These are phyloP conservation scores for Xerocomus potaroensis DNA, from an alignment of 768 basidiomycete species.

Conservation along the genomic window DNA sequence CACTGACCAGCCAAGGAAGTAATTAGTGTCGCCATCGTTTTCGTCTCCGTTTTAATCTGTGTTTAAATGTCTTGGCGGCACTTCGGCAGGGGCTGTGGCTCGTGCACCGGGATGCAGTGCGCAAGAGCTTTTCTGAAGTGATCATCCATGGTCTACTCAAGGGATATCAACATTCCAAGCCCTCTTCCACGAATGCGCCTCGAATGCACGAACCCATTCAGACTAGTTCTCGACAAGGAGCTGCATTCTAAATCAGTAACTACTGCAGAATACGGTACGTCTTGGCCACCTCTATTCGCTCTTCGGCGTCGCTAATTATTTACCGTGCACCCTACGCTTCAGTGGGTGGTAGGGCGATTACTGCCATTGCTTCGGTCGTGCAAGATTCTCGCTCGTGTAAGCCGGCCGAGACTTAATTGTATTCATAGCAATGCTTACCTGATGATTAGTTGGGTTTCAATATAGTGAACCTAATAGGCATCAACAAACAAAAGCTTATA, in stretches of 20 bases:
- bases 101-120: conserved; percentile 20
- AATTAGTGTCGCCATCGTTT: conserved; percentile 23
- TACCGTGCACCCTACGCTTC: too few species aligned
- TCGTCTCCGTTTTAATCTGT: conserved; percentile 27
- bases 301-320: too few species aligned
- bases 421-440: conserved; percentile 28
- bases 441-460: conserved; percentile 38
- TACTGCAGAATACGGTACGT: conserved; percentile 2
- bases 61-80: conserved; percentile 23
- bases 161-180: neutral
- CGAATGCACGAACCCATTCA: neutral
- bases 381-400: conserved; percentile 7
- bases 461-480: conserved; percentile 33
- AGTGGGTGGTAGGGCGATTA: conserved; percentile 12
- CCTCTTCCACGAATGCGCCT: conserved; percentile 1
- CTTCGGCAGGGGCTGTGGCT: conserved; percentile 20
- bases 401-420: conserved; percentile 11
- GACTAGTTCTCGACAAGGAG: neutral
- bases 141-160: conserved; percentile 20
- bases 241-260: neutral
- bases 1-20: conserved; percentile 28
- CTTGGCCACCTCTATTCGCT: too few species aligned
- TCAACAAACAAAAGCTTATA: conserved; percentile 40
- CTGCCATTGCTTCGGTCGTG: conserved; percentile 5
- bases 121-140: conserved; percentile 15